Percentiles rank a stretch among this genome's conserved stretches.
These are phyloP conservation scores for Paxillus rubicundulus DNA, from an alignment of 768 basidiomycete species.

Conservation along the genomic window DNA sequence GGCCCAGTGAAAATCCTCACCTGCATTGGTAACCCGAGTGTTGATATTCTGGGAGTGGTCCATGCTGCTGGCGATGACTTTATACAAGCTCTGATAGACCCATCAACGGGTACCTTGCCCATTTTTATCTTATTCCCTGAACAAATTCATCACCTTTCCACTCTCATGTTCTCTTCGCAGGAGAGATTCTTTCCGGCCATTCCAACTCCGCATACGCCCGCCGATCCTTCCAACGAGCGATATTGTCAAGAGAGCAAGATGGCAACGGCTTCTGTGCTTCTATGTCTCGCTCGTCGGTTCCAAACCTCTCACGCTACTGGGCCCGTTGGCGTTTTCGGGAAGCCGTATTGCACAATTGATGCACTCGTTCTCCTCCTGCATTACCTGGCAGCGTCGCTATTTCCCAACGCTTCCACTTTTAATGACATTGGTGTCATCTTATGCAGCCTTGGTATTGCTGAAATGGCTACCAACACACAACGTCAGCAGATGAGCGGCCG, in stretches of 20 bases:
- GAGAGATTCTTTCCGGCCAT: slow-evolving; percentile 35
- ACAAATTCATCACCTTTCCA: slow-evolving; percentile 34
- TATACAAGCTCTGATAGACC: slow-evolving; percentile 31
- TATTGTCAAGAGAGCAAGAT: slow-evolving; percentile 22
- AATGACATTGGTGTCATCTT: slow-evolving; percentile 52
- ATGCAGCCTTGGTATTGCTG: slow-evolving; percentile 31
- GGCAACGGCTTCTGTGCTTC: slow-evolving; percentile 40
- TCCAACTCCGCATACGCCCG: slow-evolving; percentile 19
- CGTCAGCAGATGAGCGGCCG: slow-evolving; percentile 27
- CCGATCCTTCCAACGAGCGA: slow-evolving; percentile 28
- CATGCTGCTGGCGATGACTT: slow-evolving; percentile 34
- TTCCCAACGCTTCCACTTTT: slow-evolving; percentile 44
- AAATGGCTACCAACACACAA: slow-evolving; percentile 17
- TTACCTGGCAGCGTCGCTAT: slow-evolving; percentile 45
- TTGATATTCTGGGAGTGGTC: slow-evolving; percentile 36
- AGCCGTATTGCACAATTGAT: slow-evolving; percentile 32
- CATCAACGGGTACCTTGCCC: slow-evolving; percentile 40
- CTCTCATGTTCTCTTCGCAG: slow-evolving; percentile 37
- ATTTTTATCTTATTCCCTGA: slow-evolving; percentile 42
- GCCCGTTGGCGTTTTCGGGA: slow-evolving; percentile 23
- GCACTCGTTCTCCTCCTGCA: slow-evolving; percentile 45
- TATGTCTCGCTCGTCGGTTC: slow-evolving; percentile 45
- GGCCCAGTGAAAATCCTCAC: slow-evolving; percentile 22
- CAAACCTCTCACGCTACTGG: slow-evolving; percentile 33
- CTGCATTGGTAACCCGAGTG: slow-evolving; percentile 31